These are phyloP conservation scores for Phaeotremella skinneri DNA, from an alignment of 768 basidiomycete species.

Conservation along the genomic window DNA sequence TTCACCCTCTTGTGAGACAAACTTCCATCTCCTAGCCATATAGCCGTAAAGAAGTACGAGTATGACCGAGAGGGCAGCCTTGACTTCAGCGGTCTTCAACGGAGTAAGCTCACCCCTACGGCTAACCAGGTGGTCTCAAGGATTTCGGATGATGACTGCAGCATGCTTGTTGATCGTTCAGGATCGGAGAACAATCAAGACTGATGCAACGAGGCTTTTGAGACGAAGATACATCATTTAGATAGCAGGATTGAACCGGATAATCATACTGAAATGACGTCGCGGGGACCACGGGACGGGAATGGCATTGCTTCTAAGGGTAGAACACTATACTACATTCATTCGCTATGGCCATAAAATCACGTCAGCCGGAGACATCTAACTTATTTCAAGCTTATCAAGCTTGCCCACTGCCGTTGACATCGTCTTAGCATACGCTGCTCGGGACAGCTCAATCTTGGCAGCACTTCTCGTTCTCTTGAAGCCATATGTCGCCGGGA, in stretches of 20 bases:
- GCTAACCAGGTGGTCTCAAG: constrained; percentile 36
- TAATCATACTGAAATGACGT: too few relatives aligned
- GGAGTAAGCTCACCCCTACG: constrained; percentile 17
- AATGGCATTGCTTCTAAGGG: too few relatives aligned
- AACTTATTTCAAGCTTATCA: too few relatives aligned
- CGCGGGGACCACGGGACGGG: too few relatives aligned
- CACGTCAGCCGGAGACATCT: too few relatives aligned
- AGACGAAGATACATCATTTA: too few relatives aligned
- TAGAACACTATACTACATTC: too few relatives aligned
- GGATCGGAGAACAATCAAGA: too few relatives aligned
- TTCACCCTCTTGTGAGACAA: constrained; percentile 39
- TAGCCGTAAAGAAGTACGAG: constrained; percentile 44
- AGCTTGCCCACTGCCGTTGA: not conserved
- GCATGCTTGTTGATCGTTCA: not conserved
- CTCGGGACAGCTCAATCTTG: constrained; percentile 10
- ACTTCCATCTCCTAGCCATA: constrained; percentile 25
- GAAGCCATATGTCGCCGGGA: constrained; percentile 15
- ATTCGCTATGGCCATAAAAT: too few relatives aligned
- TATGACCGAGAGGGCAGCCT: constrained; percentile 45
- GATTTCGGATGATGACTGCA: constrained; percentile 10
- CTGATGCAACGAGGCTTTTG: too few relatives aligned
- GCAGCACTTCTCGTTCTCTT: constrained; percentile 18
- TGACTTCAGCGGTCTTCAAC: not conserved
- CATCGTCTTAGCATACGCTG: not conserved
- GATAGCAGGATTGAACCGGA: too few relatives aligned